Evolutionary conservation across 352 stramenopile genomes (phyloP), one percentile per base, ranked within the genome.

Genomic region (Discostella stelligera): DNA sequence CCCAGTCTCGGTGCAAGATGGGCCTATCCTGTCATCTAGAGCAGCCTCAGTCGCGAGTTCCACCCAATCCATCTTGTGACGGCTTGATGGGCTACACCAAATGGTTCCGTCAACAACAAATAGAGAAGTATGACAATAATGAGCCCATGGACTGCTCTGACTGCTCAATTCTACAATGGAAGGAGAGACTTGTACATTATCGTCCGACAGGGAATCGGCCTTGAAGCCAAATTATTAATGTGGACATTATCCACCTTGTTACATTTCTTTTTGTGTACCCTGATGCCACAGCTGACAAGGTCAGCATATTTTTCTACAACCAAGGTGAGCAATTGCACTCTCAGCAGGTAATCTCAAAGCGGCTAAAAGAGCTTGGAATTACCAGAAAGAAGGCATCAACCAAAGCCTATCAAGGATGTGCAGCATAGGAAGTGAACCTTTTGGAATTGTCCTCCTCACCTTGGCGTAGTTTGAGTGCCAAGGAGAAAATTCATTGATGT

Each of bases 311-410:
- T 25, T 21, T 66, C 18, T 53, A 32, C 41, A 53, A 50, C 10
- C 0, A 66, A n/a, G 59, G 59, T 16, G 59, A 37, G 2, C 11
- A 16, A 32, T 6, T 66, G n/a, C 32, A 66, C 37, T 49, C 30
- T 9, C 16, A 32, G 9, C 32, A 66, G 39, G 9, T 25, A 9
- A 21, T 66, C 59, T 53, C 13, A 21, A 16, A 66, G 18, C 30
- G 59, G 4, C 39, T 66, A n/a, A 14, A 4, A 1, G 37, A 66
- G 59, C 39, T 66, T 6, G 20, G 52, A 20, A 66, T 66, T 25
- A 66, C 59, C 21, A 66, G 32, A 25, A n/a, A n/a, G n/a, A n/a
- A n/a, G n/a, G n/a, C n/a, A n/a, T n/a, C n/a, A n/a, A n/a, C n/a
- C n/a, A n/a, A n/a, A n/a, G n/a, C n/a, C 16, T 16, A 49, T 49